Base-by-base conservation (phyloP, 2,329 filamentous ascomycete genomes). In the Knoxdaviesia capensis region DNA sequence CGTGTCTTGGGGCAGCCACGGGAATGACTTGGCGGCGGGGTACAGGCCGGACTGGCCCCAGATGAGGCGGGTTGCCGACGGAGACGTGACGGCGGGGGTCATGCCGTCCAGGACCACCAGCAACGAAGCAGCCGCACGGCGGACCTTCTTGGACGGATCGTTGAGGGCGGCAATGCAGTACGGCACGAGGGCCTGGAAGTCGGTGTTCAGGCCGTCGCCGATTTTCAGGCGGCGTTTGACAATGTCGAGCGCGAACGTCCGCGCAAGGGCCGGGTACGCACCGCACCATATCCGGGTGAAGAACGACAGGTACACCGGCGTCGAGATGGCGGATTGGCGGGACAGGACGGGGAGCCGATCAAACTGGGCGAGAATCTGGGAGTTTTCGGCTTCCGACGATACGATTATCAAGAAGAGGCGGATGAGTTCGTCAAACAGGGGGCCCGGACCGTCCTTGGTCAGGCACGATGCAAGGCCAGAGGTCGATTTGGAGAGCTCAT, bases 151-250 rank as follows among this genome's bases (percentile, higher is more conserved):
- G 1, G 82, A 82, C 5, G 75, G 61, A 55, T 96, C 88, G 29
- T 74, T 67, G 11, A 96, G 68, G 28, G 80, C 81, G 34, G 71
- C 65, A 38, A 94, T 61, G 32, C 79, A 64, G 58, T 93, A 94
- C 3, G 88, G 88, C n/a, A 94, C 54, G 11, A 94, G 56, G 7
- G 74, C 71, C 54, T 96, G 88, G 40, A 87, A 67, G 54, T 94
- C 81, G 6, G 71, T 53, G 20, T 62, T 61, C 28, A 53, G 56
- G 42, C 62, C 64, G 44, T 69, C 65, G 9, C 59, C 58, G 7
- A 59, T 56, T 42, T 71, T 70, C 11, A 85, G 55, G 30, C 66
- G 64, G 31, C 64, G 64, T 45, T 74, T 72, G 9, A 74, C 69
- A 52, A 74, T 66, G 36, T 77, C 73, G 40, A 94, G 59, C 7